Evolutionary conservation across 192 early-diverging fungal species (phyloP).

Genomic region (Obelidium mucronatum): DNA sequence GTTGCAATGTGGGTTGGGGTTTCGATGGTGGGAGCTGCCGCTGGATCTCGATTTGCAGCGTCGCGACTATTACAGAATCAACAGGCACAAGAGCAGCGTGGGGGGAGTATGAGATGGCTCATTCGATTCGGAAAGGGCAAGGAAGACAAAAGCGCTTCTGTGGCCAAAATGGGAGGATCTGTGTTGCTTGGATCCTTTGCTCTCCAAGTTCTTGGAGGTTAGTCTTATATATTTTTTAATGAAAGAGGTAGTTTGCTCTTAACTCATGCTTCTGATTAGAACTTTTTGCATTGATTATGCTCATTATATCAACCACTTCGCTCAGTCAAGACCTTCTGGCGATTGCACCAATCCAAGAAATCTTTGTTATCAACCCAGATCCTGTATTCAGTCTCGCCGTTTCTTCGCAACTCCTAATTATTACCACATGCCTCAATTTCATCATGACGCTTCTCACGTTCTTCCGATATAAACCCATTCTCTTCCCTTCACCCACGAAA

Average conservation of each 20-base stretch:
- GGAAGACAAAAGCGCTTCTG: background rate
- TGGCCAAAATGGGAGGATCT: background rate
- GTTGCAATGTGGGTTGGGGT: slow-evolving; percentile 9
- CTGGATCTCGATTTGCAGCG: background rate
- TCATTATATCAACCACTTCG: too few species aligned
- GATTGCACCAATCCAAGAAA: background rate
- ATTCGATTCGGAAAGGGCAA: background rate
- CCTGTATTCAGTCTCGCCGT: background rate
- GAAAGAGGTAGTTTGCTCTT: too few species aligned
- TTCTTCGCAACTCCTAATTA: slow-evolving; percentile 5
- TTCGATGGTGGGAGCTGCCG: background rate
- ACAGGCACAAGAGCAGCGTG: background rate
- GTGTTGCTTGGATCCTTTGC: background rate
- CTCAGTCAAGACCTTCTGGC: too few species aligned
- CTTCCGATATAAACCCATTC: background rate
- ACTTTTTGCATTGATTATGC: too few species aligned
- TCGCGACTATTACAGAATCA: background rate
- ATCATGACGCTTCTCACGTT: slow-evolving; percentile 25
- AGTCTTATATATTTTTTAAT: too few species aligned
- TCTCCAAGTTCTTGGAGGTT: background rate
- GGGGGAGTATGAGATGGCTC: background rate
- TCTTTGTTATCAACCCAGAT: background rate
- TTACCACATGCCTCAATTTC: background rate
- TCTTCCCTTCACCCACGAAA: background rate
- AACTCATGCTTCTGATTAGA: too few species aligned